Base-by-base conservation (phyloP, 441 rosid species). In the Populus hybrid region DNA sequence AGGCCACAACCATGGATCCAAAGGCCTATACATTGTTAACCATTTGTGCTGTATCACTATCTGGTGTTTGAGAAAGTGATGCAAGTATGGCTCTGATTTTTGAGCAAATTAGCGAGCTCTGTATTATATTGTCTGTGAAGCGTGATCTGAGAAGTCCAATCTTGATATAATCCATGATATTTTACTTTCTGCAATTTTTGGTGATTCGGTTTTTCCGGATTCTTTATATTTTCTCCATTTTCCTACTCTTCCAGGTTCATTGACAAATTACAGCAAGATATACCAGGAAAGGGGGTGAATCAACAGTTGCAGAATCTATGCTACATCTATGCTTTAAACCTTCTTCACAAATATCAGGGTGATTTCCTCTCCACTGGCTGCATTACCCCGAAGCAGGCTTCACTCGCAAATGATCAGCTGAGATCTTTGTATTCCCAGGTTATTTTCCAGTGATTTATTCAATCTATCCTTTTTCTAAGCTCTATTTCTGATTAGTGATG, bases 211-310 rank as follows among this genome's bases (percentile, higher is more conserved):
- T 3, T 8, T 0, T 40, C 50, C 50, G 14, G 54, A 12, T 14
- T 12, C 54, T 46, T 12, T 46, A 40, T 9, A 38, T 38, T 57
- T 57, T 18, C 61, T 57, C n/a, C 8, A 11, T 40, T 81, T 77
- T 77, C 61, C 67, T 70, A 32, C 10, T 5, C 24, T 34, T 71
- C 76, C 86, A 93, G 98, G 86, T 95, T 93, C 85, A 81, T 92
- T 40, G 97, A 92, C 78, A 93, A 92, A 85, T 76, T 95, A 84
- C 89, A 90, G 80, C 90, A 92, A 85, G 89, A 95, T 77, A 84
- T 90, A 79, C 91, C 89, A 23, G 99, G 99, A 69, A 89, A 86
- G 70, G 98, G 95, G 74, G 93, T 95, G 73, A 91, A 90, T 86
- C 74, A 87, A 63, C 92, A 89, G 81, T 82, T 95, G 76, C 84